Evolutionary conservation across 1,284 basidiomycete genomes (phyloP), one percentile per base, ranked within the genome.

Genomic region (Pyrrhoderma noxium): DNA sequence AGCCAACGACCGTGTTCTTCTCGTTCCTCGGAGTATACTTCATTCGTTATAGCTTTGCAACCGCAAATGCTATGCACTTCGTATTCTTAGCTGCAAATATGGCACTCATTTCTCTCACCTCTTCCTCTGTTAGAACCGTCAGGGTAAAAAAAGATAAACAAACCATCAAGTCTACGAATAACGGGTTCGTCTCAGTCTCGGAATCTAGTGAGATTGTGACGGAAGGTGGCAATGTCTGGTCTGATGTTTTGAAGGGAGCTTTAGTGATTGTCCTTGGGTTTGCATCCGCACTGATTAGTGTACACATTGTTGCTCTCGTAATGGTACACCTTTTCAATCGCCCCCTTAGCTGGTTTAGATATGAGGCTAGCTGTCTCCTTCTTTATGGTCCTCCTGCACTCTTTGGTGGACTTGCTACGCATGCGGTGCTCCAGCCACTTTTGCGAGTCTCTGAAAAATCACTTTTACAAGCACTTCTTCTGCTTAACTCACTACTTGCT

Each of bases 351-450:
- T 92, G 91, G 92, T 94, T 89, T 68, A 73, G 77, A 9, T 77
- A 77, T 53, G 90, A 93, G 58, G 76, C 80, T 56, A 77, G 83
- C 3, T 80, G 83, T 8, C 59, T 94, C 3, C 61, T 79, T 9
- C 67, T 96, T n/a, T 97, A 92, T 62, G 85, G 75, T 1, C 89
- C 92, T 22, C 76, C 89, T 0, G 81, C 81, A 0, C 61, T 89
- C 8, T 71, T 84, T 45, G 83, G 82, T 45, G 72, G 71, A 8
- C 65, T 87, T 18, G 54, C 71, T 8, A 77, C 77, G 14, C 38
- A 47, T 1, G 82, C 85, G 59, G 64, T 78, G 16, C 62, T 80
- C 31, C 62, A 85, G 21, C 42, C 49, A 8, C 42, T 50, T 13
- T 72, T 70, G 16, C 68, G 65, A 34, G 63, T 76, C 2, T 67